Evolutionary conservation across 352 stramenopile genomes (phyloP), one percentile per base, ranked within the genome.

Genomic region (Pythium dissimile): DNA sequence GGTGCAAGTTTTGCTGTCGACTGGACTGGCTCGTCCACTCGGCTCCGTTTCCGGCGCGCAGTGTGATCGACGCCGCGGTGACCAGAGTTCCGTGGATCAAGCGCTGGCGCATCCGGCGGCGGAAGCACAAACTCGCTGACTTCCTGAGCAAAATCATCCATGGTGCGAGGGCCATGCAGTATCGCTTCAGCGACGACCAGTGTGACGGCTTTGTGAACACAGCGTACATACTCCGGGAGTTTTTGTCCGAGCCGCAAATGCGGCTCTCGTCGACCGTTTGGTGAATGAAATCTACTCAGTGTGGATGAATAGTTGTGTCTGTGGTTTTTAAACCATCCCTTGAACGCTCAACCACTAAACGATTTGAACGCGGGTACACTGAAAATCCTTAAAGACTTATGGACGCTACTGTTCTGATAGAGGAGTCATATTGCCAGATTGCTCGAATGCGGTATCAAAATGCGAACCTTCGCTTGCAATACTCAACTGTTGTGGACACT

Each of bases 1-100:
- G 75, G 73, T 90, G 80, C 62, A 46, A 51, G 10, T 88, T 84
- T 52, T 90, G 77, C 59, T 58, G 55, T 15, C 67, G 60, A 6
- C 64, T 88, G 27, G 44, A 75, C 32, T 79, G 71, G 53, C 23
- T 88, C 6, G 57, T 71, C 1, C 50, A 57, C 12, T 75, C 67
- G 5, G 62, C 54, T 2, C 16, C 66, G 38, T 90, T 90, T 34
- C 71, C 80, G 37, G 72, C 71, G 37, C 75, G 75, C 0, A 74
- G n/a, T 4, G 15, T 31, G 11, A 46, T 72, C 11, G 39, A 58
- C 23, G 23, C 27, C 2, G 9, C 35, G 2, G 24, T 67, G 10
- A 37, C 32, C 20, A 35, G 21, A 23, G 20, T 55, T 13, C 6
- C 34, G 43, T 52, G 43, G 28, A 13, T 64, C 20, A 51, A 52